Conservation (phyloP, 1,284 basidiomycete species). For the Apiotrichum montevideense region DNA sequence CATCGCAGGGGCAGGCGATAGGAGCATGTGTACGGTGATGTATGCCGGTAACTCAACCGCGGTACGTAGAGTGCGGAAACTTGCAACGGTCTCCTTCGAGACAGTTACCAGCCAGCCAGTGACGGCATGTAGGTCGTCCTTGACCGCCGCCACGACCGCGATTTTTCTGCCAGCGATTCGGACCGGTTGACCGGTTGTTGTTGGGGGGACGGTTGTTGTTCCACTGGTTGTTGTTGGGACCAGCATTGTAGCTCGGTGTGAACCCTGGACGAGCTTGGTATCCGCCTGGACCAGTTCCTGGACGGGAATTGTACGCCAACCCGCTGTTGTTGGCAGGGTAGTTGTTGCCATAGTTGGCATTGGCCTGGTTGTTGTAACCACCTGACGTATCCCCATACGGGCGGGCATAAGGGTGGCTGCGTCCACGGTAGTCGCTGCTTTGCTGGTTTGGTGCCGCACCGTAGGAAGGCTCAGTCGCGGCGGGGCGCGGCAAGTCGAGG, state of each 20-base stretch:
- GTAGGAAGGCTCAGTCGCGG: too few relatives aligned
- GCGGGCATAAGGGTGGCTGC: too few relatives aligned
- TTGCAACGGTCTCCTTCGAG: slow-evolving; percentile 1
- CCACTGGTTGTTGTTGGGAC: neutral
- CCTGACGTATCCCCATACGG: too few relatives aligned
- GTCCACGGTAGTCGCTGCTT: too few relatives aligned
- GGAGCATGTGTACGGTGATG: too few relatives aligned
- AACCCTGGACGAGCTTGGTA: neutral
- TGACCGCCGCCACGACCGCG: neutral
- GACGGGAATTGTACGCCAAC: too few relatives aligned
- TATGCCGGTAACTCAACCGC: too few relatives aligned
- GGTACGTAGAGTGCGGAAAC: neutral
- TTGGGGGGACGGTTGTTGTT: neutral
- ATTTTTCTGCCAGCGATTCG: neutral
- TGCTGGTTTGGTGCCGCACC: too few relatives aligned
- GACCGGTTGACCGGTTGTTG: neutral
- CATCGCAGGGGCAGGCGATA: too few relatives aligned
- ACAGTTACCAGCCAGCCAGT: neutral
- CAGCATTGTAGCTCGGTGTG: neutral
- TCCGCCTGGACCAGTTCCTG: too few relatives aligned
- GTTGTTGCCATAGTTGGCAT: neutral
- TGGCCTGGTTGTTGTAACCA: neutral
- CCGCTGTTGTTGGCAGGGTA: neutral
- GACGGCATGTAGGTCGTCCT: neutral
- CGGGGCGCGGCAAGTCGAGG: too few relatives aligned